These are phyloP conservation scores for Platanthera zijinensis DNA, from an alignment of 106 monocot genomes.

Conservation along the genomic window DNA sequence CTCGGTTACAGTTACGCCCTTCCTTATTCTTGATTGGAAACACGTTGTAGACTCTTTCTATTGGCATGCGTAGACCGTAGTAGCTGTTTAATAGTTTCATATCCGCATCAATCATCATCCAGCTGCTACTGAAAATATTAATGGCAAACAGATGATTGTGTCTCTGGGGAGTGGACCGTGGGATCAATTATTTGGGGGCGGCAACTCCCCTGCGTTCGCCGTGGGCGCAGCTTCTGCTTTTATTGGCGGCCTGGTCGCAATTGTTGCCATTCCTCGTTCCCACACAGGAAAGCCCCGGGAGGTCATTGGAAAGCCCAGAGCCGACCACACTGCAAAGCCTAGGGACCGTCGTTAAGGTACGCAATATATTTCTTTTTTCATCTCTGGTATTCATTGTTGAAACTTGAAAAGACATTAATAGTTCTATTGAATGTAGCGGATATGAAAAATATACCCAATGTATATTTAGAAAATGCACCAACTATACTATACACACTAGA, in stretches of 20 bases:
- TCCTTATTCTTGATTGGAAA: background rate
- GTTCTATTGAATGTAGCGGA: no score
- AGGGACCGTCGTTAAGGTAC: slow-evolving; percentile 38
- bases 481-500: no score
- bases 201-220: slow-evolving; percentile 79
- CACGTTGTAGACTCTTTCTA: background rate
- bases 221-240: slow-evolving; percentile 71
- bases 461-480: no score
- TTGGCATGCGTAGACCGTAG: no score
- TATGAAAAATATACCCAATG: background rate
- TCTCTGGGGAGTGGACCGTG: slow-evolving; percentile 78
- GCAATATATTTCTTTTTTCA: background rate
- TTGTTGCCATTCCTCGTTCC: slow-evolving; percentile 54
- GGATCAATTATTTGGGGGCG: slow-evolving; percentile 89
- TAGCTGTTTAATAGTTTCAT: background rate
- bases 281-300: slow-evolving; percentile 11
- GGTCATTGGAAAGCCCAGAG: background rate
- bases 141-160: slow-evolving; percentile 46
- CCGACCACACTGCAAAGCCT: background rate
- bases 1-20: no score
- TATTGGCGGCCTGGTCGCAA: slow-evolving; percentile 60
- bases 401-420: no score
- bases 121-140: background rate
- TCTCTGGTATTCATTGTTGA: background rate
- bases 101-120: background rate